phyloP scores from a whole-genome alignment of 352 stramenopile species.

The Blastocystis sp. region DNA sequence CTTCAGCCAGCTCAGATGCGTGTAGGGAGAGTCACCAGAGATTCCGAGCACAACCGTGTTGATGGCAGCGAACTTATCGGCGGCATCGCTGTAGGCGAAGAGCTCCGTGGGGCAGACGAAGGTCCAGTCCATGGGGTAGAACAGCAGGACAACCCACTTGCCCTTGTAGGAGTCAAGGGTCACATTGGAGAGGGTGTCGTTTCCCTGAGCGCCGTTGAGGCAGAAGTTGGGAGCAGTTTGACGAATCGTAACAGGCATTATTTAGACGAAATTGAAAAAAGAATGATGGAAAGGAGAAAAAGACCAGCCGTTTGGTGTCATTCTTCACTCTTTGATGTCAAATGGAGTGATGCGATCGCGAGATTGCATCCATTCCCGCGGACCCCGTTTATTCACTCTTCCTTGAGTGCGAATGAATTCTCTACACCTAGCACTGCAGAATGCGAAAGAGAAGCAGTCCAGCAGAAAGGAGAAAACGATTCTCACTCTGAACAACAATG shows the following conservation, averaged over 20 bases:
- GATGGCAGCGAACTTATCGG: background rate
- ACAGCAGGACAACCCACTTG: conserved; percentile 17
- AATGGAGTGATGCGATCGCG: background rate
- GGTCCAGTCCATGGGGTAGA: conserved; percentile 55
- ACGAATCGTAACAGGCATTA: conserved; percentile 54
- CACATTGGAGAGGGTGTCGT: background rate
- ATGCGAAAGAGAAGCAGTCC: background rate
- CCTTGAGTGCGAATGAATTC: background rate
- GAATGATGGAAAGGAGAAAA: background rate
- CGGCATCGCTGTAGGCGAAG: conserved; percentile 33
- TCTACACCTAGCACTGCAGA: background rate
- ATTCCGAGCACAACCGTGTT: conserved; percentile 30
- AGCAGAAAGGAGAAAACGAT: background rate
- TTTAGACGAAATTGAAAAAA: background rate
- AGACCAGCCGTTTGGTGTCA: background rate
- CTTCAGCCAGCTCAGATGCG: conserved; percentile 27
- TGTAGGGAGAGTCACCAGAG: conserved; percentile 51
- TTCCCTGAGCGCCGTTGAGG: conserved; percentile 31
- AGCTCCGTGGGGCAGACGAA: conserved; percentile 50
- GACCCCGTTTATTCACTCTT: background rate
- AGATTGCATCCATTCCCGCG: background rate
- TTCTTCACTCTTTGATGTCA: background rate
- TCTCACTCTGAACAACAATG: background rate
- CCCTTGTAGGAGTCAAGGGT: conserved; percentile 44
- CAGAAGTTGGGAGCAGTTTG: conserved; percentile 39